Evolutionary conservation across 2,329 filamentous ascomycete species (phyloP).

Genomic region (Aspergillus transmontanensis): DNA sequence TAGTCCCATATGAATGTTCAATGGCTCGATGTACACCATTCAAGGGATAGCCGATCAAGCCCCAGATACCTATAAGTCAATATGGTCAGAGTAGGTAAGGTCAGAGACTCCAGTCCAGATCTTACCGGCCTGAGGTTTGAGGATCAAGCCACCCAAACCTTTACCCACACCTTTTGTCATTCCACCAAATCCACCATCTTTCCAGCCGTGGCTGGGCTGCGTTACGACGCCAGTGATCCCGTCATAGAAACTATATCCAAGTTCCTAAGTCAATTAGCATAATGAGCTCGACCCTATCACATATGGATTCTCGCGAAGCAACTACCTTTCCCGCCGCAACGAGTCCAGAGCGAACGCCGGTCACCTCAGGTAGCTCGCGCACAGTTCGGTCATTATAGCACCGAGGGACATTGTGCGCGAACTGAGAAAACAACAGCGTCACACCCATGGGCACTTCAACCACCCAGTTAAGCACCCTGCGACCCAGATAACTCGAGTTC

Average conservation of each 20-base stretch:
- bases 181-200: conserved; percentile 7
- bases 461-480: conserved; percentile 71
- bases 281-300: neutral
- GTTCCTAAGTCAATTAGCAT: conserved; percentile 9
- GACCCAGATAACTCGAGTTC: conserved; percentile 65
- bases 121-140: conserved; percentile 18
- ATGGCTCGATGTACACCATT: conserved; percentile 13
- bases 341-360: conserved; percentile 72
- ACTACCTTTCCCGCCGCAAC: conserved; percentile 68
- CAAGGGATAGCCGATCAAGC: conserved; percentile 16
- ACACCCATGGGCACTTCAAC: conserved; percentile 83
- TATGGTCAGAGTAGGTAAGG: neutral
- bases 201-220: conserved; percentile 13
- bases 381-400: conserved; percentile 83
- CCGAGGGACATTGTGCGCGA: conserved; percentile 81
- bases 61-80: conserved; percentile 11
- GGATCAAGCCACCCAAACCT: conserved; percentile 10
- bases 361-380: conserved; percentile 74
- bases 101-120: neutral
- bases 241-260: conserved; percentile 13
- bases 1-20: conserved; percentile 11
- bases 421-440: conserved; percentile 75
- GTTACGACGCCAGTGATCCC: conserved; percentile 14
- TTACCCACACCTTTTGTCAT: conserved; percentile 14
- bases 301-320: neutral